Evolutionary conservation across 1,139 yeast species (phyloP).

Genomic region (Saccharomyces hybrid): DNA sequence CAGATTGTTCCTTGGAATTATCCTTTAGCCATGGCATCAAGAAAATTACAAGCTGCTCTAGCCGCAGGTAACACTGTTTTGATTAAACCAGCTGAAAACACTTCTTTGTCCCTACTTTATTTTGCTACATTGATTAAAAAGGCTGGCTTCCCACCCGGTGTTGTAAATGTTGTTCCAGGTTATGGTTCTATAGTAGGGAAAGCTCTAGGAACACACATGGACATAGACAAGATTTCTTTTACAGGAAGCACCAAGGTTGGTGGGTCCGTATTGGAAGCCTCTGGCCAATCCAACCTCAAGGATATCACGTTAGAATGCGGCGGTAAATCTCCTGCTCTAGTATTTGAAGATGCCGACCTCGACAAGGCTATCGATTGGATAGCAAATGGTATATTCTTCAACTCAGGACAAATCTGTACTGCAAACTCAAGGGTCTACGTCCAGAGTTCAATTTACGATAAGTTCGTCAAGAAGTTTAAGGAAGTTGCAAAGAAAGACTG

Average conservation of each 20-base stretch:
- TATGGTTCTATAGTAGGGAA: slow-evolving; percentile 50
- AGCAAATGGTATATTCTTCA: slow-evolving; percentile 73
- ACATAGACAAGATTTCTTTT: slow-evolving; percentile 58
- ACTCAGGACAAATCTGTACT: slow-evolving; percentile 87
- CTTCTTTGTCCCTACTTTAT: slow-evolving; percentile 55
- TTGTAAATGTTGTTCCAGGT: slow-evolving; percentile 54
- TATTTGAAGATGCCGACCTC: slow-evolving; percentile 67
- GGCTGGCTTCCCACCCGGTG: slow-evolving; percentile 74
- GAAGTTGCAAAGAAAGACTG: slow-evolving; percentile 41
- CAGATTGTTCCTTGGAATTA: slow-evolving; percentile 74
- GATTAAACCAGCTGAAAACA: slow-evolving; percentile 59
- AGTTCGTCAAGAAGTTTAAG: slow-evolving; percentile 44
- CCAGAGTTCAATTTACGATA: slow-evolving; percentile 60
- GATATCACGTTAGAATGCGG: slow-evolving; percentile 89
- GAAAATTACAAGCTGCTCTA: slow-evolving; percentile 65
- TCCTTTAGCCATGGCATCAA: slow-evolving; percentile 60
- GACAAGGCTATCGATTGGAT: slow-evolving; percentile 81
- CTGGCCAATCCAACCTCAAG: slow-evolving; percentile 56
- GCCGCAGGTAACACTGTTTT: slow-evolving; percentile 65
- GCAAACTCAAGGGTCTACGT: slow-evolving; percentile 80
- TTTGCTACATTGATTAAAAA: slow-evolving; percentile 48
- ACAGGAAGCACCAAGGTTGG: slow-evolving; percentile 59
- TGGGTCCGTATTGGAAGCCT: slow-evolving; percentile 42
- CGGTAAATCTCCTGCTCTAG: slow-evolving; percentile 74
- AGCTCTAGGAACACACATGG: slow-evolving; percentile 50